phyloP scores from a whole-genome alignment of 306 rosid species.

The Cucurbita moschata region DNA sequence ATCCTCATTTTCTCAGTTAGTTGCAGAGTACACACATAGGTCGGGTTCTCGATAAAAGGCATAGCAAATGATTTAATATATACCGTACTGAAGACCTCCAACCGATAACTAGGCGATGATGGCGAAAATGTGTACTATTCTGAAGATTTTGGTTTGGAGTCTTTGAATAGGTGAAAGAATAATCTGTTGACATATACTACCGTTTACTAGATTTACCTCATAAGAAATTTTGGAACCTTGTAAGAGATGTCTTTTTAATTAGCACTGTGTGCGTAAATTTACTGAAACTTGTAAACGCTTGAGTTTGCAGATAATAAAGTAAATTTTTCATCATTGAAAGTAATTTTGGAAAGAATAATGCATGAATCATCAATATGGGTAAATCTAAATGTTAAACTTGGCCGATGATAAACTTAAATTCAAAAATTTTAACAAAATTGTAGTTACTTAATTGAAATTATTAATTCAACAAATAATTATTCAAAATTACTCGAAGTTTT shows the following conservation, averaged over 20 bases:
- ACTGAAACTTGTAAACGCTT: neutral
- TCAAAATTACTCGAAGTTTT: too few relatives aligned
- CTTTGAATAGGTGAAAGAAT: neutral
- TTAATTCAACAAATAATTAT: too few relatives aligned
- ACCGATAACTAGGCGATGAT: neutral
- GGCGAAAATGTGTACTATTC: neutral
- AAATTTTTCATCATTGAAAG: too few relatives aligned
- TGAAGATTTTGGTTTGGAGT: neutral
- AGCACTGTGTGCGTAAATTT: neutral
- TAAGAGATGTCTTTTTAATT: neutral
- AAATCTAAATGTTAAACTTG: too few relatives aligned
- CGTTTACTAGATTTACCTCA: neutral
- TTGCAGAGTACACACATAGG: conserved; percentile 63
- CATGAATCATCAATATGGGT: too few relatives aligned
- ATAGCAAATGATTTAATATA: neutral
- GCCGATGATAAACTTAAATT: too few relatives aligned
- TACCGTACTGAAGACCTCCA: neutral
- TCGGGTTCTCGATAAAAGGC: conserved; percentile 22
- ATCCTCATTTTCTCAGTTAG: conserved; percentile 66
- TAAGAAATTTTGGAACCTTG: neutral
- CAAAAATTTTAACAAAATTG: too few relatives aligned
- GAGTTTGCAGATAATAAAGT: too few relatives aligned
- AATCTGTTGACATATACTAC: neutral
- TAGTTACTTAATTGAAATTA: too few relatives aligned
- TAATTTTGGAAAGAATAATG: too few relatives aligned